Percentiles rank a stretch among this genome's conserved stretches.
phyloP scores from a whole-genome alignment of 495 filamentous ascomycete species.

The Penicillium antarcticum region DNA sequence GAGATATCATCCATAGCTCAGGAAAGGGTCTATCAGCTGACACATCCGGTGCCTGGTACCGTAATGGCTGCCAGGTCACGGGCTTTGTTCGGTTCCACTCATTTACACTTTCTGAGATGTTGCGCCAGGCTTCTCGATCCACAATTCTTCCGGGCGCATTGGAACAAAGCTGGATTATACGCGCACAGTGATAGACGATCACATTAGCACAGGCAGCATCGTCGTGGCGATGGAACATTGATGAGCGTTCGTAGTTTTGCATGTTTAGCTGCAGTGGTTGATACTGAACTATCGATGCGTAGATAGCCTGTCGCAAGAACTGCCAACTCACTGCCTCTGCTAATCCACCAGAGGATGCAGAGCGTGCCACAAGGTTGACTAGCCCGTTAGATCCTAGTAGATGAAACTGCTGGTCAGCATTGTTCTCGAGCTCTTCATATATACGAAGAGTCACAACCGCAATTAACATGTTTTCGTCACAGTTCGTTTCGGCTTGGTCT shows the following conservation, averaged over 20 bases:
- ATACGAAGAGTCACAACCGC: conserved; percentile 38
- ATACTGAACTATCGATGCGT: conserved; percentile 34
- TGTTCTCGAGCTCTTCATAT: conserved; percentile 36
- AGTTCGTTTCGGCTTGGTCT: conserved; percentile 24
- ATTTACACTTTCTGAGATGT: conserved; percentile 23
- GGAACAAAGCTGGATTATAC: conserved; percentile 32
- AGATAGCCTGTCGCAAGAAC: conserved; percentile 41
- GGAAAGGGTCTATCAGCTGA: conserved; percentile 30
- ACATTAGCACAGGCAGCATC: conserved; percentile 34
- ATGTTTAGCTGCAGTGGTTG: conserved; percentile 34
- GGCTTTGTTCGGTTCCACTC: conserved; percentile 29
- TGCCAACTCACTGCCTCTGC: conserved; percentile 44
- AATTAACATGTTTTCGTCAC: conserved; percentile 33
- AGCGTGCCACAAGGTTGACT: conserved; percentile 34
- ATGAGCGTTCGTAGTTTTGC: conserved; percentile 33
- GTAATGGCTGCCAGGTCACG: conserved; percentile 35
- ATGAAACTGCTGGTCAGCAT: conserved; percentile 33
- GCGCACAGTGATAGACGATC: conserved; percentile 35
- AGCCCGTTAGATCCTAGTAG: conserved; percentile 36
- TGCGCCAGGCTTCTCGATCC: conserved; percentile 20
- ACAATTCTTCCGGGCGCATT: conserved; percentile 16
- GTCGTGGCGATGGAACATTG: conserved; percentile 32
- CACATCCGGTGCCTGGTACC: conserved; percentile 27
- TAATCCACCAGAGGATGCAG: conserved; percentile 34
- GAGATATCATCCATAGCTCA: conserved; percentile 40